phyloP scores from a whole-genome alignment of 306 rosid genomes.

The Castanea sativa region DNA sequence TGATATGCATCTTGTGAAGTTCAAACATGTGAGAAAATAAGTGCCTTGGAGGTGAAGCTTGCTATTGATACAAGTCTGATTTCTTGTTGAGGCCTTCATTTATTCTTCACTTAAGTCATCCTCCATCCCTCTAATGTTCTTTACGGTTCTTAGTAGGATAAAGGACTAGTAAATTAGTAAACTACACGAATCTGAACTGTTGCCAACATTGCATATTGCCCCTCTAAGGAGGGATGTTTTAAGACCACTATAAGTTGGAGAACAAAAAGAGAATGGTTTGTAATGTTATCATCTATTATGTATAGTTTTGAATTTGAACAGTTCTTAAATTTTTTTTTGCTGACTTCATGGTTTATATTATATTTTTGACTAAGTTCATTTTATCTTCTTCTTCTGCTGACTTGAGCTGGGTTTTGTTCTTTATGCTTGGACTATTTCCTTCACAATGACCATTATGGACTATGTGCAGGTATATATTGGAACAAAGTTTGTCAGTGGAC shows the following conservation, averaged over 20 bases:
- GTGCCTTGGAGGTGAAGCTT: background rate
- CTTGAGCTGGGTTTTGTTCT: background rate
- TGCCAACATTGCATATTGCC: background rate
- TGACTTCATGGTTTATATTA: constrained; percentile 9
- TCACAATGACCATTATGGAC: constrained; percentile 12
- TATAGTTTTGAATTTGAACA: constrained; percentile 1
- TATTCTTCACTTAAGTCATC: background rate
- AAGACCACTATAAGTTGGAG: background rate
- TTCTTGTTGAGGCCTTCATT: background rate
- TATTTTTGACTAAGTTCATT: background rate
- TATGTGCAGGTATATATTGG: constrained; percentile 70
- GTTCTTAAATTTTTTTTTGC: constrained; percentile 1
- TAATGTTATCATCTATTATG: background rate
- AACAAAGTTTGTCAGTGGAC: constrained; percentile 97
- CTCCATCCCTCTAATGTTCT: background rate
- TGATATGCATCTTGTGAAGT: background rate
- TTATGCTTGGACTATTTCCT: background rate
- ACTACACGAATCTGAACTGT: background rate
- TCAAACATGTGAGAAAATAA: background rate
- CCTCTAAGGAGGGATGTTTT: background rate
- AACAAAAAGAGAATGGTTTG: background rate
- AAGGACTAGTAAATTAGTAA: constrained; percentile 16
- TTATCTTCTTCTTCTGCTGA: constrained; percentile 4
- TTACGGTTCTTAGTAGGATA: constrained; percentile 14
- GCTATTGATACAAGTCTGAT: background rate